These are phyloP conservation scores for Sinapis alba DNA, from an alignment of 441 rosid species.

Conservation along the genomic window DNA sequence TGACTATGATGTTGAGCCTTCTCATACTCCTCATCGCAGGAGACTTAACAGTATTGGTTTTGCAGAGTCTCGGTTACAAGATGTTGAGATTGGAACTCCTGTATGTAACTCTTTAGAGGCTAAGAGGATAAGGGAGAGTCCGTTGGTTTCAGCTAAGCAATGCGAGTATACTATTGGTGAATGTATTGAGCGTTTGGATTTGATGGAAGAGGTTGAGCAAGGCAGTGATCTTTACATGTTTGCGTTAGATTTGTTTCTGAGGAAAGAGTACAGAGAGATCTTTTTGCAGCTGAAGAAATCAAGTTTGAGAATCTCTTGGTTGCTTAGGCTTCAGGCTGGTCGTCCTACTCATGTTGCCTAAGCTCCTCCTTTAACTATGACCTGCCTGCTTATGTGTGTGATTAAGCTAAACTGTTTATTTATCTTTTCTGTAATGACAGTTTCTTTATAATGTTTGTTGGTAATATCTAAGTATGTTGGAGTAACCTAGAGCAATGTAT, in stretches of 20 bases:
- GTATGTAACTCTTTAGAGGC: conserved; percentile 12
- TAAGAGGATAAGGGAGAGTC: conserved; percentile 27
- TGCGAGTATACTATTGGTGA: conserved; percentile 44
- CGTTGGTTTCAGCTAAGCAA: conserved; percentile 26
- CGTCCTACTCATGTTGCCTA: conserved; percentile 28
- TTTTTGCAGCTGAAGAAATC: conserved; percentile 56
- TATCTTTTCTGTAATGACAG: neutral
- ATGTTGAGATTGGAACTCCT: conserved; percentile 31
- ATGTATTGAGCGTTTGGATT: conserved; percentile 53
- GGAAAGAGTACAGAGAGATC: conserved; percentile 50
- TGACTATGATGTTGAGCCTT: conserved; percentile 19
- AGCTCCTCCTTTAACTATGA: neutral
- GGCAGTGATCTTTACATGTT: conserved; percentile 52
- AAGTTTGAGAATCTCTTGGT: conserved; percentile 47
- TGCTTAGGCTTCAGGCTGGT: conserved; percentile 41
- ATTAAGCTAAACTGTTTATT: conserved; percentile 1
- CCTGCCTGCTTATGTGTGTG: neutral
- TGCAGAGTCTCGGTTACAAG: conserved; percentile 38
- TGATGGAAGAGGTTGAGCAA: conserved; percentile 51
- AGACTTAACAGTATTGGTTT: conserved; percentile 28
- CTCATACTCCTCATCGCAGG: conserved; percentile 9
- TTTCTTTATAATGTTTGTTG: neutral
- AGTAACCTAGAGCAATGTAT: conserved; percentile 7
- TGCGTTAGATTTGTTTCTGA: conserved; percentile 51
- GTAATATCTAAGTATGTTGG: conserved; percentile 6